Base-by-base conservation (phyloP, 202 grass and related monocot genomes). In the Digitaria exilis region DNA sequence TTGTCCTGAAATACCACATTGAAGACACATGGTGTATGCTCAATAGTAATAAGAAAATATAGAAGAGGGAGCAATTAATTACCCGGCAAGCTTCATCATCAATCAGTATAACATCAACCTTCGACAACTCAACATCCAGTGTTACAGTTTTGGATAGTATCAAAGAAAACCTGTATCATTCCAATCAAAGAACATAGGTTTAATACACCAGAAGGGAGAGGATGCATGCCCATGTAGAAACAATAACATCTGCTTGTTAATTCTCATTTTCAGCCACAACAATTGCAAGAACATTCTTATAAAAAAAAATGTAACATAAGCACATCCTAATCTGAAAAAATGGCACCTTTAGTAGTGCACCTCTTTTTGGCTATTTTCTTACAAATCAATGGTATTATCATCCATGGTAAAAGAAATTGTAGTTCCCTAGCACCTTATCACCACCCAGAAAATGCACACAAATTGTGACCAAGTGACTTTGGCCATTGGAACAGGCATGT, bases 111-210 rank as follows among this genome's bases (percentile, higher is more conserved):
- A 96, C 70, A 52, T 75, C 17, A 76, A 93, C 59, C 21, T 14
- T 37, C 3, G 86, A 80, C 49, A 96, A 81, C 81, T 96, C 86
- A 82, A 79, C 77, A 76, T 86, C 68, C 48, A 91, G 32, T 83
- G 89, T 96, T 44, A 75, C 54, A 55, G 86, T 93, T 77, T 93
- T 96, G 10, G 94, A 96, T 16, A 96, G 81, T 73, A 91, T 89
- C 69, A 96, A 89, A 65, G 81, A 61, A 88, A 96, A 76, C 86
- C 90, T 96, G 94, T 60, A 80, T 84, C n/a, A 30, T 61, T 69
- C 54, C 24, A 69, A 75, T 81, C 21, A 26, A 68, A 85, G 16
- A 75, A 72, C 74, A 58, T 56, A 71, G 31, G 22, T 67, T 73
- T 52, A 71, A 71, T 16, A 71, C 16, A 49, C 15, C 44, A 49